phyloP scores from a whole-genome alignment of 306 rosid species.

The Casuarina glauca region DNA sequence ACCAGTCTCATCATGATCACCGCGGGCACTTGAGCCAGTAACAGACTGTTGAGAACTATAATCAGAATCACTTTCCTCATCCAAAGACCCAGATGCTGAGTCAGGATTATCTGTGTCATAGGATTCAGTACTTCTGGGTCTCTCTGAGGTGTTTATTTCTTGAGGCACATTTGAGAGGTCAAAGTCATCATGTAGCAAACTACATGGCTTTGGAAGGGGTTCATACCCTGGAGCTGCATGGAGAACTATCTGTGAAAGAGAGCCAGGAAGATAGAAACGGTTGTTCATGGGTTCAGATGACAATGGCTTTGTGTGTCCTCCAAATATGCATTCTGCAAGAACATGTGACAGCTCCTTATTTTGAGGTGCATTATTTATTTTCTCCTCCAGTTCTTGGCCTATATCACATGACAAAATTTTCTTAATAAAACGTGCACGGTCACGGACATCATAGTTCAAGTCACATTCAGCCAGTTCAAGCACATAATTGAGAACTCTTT shows the following conservation, averaged over 20 bases:
- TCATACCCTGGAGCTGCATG: constrained; percentile 99
- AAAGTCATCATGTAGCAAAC: constrained; percentile 43
- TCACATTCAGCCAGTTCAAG: constrained; percentile 83
- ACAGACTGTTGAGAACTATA: constrained; percentile 63
- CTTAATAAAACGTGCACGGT: constrained; percentile 68
- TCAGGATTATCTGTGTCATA: constrained; percentile 54
- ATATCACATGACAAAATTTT: constrained; percentile 56
- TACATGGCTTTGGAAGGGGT: constrained; percentile 94
- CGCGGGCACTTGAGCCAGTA: constrained; percentile 54
- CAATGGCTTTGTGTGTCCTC: constrained; percentile 47
- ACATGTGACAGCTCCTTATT: constrained; percentile 44
- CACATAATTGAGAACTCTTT: constrained; percentile 60
- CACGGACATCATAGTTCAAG: constrained; percentile 80
- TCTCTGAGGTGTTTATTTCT: constrained; percentile 25
- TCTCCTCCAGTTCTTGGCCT: constrained; percentile 45
- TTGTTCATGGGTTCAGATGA: constrained; percentile 55
- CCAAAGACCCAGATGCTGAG: constrained; percentile 61
- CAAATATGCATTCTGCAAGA: constrained; percentile 63
- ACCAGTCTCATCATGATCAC: constrained; percentile 45
- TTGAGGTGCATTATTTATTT: constrained; percentile 29
- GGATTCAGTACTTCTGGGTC: constrained; percentile 38
- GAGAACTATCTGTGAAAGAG: constrained; percentile 89
- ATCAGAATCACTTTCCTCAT: constrained; percentile 70
- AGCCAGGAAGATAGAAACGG: constrained; percentile 93
- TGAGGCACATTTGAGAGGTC: constrained; percentile 25